phyloP scores from a whole-genome alignment of 2,329 filamentous ascomycete genomes.

The Torrubiella hemipterigena region DNA sequence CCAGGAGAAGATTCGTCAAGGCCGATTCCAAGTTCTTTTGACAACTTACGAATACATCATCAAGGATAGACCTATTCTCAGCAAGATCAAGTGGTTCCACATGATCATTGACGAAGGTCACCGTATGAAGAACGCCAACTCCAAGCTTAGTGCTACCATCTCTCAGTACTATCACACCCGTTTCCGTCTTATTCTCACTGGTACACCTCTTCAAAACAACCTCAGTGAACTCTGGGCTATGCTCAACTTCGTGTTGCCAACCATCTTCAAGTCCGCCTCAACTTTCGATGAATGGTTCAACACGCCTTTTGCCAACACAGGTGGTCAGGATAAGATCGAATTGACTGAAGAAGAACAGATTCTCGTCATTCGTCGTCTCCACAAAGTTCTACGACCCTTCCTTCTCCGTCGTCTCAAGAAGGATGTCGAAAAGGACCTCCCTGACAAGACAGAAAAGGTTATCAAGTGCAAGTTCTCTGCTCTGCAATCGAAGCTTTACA shows the following conservation, averaged over 20 bases:
- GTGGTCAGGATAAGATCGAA: slow-evolving; percentile 97
- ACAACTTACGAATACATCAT: slow-evolving; percentile 99
- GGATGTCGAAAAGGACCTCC: slow-evolving; percentile 96
- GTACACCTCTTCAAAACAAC: slow-evolving; percentile 96
- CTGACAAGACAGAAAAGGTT: slow-evolving; percentile 97
- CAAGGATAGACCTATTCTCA: slow-evolving; percentile 88
- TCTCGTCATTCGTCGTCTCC: slow-evolving; percentile 92
- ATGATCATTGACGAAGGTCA: slow-evolving; percentile 99
- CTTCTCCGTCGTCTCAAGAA: slow-evolving; percentile 96
- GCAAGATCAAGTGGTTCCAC: slow-evolving; percentile 99
- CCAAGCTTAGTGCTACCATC: slow-evolving; percentile 89
- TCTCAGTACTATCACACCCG: slow-evolving; percentile 90
- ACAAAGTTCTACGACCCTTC: slow-evolving; percentile 96
- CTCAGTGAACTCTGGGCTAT: slow-evolving; percentile 92
- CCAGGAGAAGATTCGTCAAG: slow-evolving; percentile 87
- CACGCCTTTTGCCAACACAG: slow-evolving; percentile 96
- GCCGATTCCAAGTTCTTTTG: slow-evolving; percentile 88
- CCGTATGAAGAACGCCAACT: slow-evolving; percentile 97
- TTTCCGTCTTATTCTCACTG: slow-evolving; percentile 92
- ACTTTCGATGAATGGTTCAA: slow-evolving; percentile 99
- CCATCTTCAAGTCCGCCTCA: slow-evolving; percentile 97
- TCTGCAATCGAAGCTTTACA: slow-evolving; percentile 86
- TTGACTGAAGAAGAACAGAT: slow-evolving; percentile 98
- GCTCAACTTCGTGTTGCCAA: slow-evolving; percentile 95
- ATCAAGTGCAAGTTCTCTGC: slow-evolving; percentile 99